Percentiles rank a stretch among this genome's conserved stretches.
These are phyloP conservation scores for Diaporthe vexans DNA, from an alignment of 2,329 filamentous ascomycete species.

Conservation along the genomic window DNA sequence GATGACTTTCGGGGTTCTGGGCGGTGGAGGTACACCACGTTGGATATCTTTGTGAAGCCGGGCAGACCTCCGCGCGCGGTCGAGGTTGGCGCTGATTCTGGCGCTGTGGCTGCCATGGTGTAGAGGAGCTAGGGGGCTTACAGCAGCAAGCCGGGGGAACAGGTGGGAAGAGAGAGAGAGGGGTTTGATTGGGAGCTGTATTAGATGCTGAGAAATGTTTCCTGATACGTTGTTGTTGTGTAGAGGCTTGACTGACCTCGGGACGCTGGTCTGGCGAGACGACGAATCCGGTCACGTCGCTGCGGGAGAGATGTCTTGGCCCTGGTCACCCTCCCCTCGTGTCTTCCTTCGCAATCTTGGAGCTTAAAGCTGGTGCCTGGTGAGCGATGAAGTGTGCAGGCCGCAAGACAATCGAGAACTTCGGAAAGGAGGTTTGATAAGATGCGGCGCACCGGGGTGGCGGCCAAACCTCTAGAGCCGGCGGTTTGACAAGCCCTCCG, in stretches of 20 bases:
- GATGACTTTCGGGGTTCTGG: conserved; percentile 34
- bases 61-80: conserved; percentile 33
- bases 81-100: conserved; percentile 29
- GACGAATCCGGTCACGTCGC: neutral
- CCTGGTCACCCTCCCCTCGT: neutral
- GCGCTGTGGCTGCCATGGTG: conserved; percentile 37
- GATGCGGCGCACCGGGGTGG: conserved; percentile 7
- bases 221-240: neutral
- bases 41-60: conserved; percentile 35
- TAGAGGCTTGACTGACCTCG: conserved; percentile 2
- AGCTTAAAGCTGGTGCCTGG: neutral
- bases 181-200: neutral
- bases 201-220: neutral
- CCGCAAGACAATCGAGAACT: no score
- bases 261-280: neutral
- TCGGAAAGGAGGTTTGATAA: neutral
- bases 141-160: neutral
- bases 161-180: neutral
- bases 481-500: conserved; percentile 11
- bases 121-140: neutral
- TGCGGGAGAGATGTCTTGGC: neutral
- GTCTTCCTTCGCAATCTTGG: neutral
- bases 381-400: neutral
- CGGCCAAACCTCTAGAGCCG: neutral
- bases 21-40: conserved; percentile 28